Conservation (phyloP, 2,329 filamentous ascomycete genomes). For the Cladosporium sp. region DNA sequence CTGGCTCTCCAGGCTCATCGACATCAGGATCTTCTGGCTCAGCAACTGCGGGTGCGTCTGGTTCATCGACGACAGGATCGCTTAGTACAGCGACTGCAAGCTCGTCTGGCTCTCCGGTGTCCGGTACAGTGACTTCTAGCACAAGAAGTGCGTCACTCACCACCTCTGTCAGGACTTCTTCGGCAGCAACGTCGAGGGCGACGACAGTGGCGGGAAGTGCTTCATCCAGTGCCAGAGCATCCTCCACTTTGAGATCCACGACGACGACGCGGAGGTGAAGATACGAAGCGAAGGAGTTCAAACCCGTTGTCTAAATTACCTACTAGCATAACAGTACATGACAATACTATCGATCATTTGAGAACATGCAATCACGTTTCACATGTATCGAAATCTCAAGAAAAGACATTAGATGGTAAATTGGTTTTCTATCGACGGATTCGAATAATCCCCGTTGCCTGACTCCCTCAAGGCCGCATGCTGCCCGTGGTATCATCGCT, state of each 20-base stretch:
- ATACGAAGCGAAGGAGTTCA: not conserved
- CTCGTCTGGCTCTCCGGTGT: not conserved
- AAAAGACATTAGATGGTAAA: not conserved
- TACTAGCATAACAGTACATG: not conserved
- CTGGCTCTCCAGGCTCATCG: not conserved
- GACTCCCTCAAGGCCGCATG: slow-evolving; percentile 1
- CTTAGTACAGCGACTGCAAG: not conserved
- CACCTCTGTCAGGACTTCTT: not conserved
- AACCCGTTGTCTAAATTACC: not conserved
- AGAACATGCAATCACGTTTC: not conserved
- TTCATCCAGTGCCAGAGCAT: not conserved
- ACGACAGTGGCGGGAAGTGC: not conserved
- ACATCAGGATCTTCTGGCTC: not conserved
- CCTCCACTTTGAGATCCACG: not conserved
- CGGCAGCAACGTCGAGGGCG: not conserved
- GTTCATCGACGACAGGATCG: not conserved
- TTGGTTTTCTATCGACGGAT: not conserved
- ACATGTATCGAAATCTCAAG: not conserved
- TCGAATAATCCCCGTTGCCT: not conserved
- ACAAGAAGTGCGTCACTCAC: not conserved
- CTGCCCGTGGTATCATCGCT: slow-evolving; percentile 10
- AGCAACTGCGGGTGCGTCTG: not conserved
- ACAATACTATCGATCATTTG: not conserved
- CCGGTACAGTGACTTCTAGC: not conserved
- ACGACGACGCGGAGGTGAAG: not conserved